Conservation (phyloP, 768 basidiomycete species). For the Naganishia randhawae region DNA sequence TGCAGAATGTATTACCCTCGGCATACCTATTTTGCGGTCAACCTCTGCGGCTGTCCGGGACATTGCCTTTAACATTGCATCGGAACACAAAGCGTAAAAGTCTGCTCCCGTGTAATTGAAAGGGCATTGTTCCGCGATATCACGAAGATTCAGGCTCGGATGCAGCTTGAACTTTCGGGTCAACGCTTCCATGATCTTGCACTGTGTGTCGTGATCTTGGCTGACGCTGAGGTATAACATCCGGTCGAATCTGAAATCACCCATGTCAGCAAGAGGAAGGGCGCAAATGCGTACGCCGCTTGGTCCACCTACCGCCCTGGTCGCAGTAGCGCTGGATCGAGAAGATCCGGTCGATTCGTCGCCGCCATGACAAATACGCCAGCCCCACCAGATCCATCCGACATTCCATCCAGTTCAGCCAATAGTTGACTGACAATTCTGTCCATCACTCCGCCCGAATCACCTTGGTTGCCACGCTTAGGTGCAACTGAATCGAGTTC, state of each 20-base stretch:
- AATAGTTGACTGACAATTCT: conserved; percentile 91
- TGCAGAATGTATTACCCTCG: neutral
- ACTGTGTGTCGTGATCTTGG: conserved; percentile 76
- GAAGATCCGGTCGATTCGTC: conserved; percentile 85
- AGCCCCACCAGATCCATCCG: conserved; percentile 57
- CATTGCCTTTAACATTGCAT: conserved; percentile 94
- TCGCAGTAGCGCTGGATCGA: conserved; percentile 82
- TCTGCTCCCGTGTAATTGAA: conserved; percentile 97
- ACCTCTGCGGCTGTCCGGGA: conserved; percentile 75
- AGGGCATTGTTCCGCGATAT: conserved; percentile 69
- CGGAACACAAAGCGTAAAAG: conserved; percentile 94
- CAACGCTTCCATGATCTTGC: conserved; percentile 79
- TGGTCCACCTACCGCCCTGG: conserved; percentile 67
- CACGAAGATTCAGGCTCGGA: conserved; percentile 61
- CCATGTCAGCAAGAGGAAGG: neutral
- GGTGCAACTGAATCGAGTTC: conserved; percentile 93
- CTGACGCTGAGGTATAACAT: conserved; percentile 94
- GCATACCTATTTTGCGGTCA: conserved; percentile 68
- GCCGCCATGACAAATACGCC: conserved; percentile 94
- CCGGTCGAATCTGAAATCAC: conserved; percentile 75
- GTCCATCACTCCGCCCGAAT: conserved; percentile 97
- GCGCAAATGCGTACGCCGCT: neutral
- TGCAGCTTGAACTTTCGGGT: conserved; percentile 87
- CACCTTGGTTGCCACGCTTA: conserved; percentile 88
- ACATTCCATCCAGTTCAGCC: conserved; percentile 90